Evolutionary conservation across 202 grass and related monocot species (phyloP), one percentile per base, ranked within the genome.

Genomic region (Saccharum hybrid): DNA sequence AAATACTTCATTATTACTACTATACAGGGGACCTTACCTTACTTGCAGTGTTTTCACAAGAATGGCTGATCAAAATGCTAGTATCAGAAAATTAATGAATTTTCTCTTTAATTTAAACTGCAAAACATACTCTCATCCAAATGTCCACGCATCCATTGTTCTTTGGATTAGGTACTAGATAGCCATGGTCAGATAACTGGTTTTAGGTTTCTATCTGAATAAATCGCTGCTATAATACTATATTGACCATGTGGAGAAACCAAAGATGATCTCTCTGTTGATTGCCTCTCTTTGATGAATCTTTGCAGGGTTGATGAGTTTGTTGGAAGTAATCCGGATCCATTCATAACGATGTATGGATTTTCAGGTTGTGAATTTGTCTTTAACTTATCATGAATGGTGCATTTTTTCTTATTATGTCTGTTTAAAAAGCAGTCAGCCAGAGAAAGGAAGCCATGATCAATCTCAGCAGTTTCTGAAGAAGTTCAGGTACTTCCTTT

Each of bases 261-360:
- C 10, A 79, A 49, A 37, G 63, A 54, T 54, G 51, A 78, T 57
- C n/a, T 56, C 14, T 56, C 14, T 78, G 21, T 61, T 28, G 14
- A 65, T 69, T 81, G n/a, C 4, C 11, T 61, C 57, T 60, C 33
- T 83, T 68, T 54, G 48, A 42, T 78, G 4, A 57, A 42, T 7
- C 69, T 83, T 88, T 90, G 72, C 89, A 98, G 96, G 83, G 84
- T 98, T 30, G 87, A 91, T 75, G 90, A 98, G 42, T 98, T 86
- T 75, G 75, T 98, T 11, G 89, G 78, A 72, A 87, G 61, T 12
- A 91, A 88, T 72, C 69, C 87, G 3, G 96, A 98, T 88, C 96
- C 96, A 74, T 89, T 95, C 72, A 78, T 93, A 88, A 89, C 82
- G 79, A 88, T 91, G 96, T 98, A 93, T 66, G 87, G 79, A 87